Conservation (phyloP, 2,329 filamentous ascomycete species). For the Nigrospora osmanthi region DNA sequence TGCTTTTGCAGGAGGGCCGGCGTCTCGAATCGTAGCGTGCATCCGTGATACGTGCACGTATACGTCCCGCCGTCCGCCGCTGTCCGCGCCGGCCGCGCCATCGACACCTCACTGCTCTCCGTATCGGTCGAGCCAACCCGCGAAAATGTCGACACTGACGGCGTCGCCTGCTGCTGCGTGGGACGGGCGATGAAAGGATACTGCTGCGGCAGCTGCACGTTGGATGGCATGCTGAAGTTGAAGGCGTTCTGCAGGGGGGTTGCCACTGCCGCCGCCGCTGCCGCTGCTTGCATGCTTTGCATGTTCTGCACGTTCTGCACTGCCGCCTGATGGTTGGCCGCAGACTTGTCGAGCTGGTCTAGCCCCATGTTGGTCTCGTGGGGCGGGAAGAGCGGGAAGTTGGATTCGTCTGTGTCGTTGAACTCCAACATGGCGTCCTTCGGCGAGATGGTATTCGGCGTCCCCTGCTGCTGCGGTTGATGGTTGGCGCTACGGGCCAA, state of each 20-base stretch:
- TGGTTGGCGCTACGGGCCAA: conserved; percentile 26
- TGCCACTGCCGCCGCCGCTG: conserved; percentile 11
- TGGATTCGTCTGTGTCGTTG: conserved; percentile 61
- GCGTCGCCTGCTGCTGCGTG: conserved; percentile 25
- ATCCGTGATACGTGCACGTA: conserved; percentile 93
- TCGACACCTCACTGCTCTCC: conserved; percentile 23
- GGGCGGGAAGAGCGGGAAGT: conserved; percentile 66
- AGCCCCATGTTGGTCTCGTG: conserved; percentile 39
- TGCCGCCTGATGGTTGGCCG: conserved; percentile 4
- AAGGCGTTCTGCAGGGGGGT: conserved; percentile 18
- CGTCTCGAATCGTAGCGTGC: conserved; percentile 79
- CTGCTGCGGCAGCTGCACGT: conserved; percentile 38
- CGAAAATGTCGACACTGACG: conserved; percentile 28
- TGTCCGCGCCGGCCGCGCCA: conserved; percentile 48
- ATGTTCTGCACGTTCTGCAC: conserved; percentile 6
- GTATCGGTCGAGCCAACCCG: conserved; percentile 35
- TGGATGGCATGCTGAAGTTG: conserved; percentile 28
- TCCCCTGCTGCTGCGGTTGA: conserved; percentile 33
- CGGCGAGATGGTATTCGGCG: conserved; percentile 84
- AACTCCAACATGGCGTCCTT: conserved; percentile 89
- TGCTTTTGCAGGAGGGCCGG: conserved; percentile 85
- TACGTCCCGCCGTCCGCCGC: conserved; percentile 80
- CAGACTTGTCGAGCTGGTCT: conserved; percentile 28
- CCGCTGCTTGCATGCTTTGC: conserved; percentile 7
- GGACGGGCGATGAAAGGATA: conserved; percentile 32